Conservation (phyloP, 352 stramenopile genomes). For the Blastocystis sp. region DNA sequence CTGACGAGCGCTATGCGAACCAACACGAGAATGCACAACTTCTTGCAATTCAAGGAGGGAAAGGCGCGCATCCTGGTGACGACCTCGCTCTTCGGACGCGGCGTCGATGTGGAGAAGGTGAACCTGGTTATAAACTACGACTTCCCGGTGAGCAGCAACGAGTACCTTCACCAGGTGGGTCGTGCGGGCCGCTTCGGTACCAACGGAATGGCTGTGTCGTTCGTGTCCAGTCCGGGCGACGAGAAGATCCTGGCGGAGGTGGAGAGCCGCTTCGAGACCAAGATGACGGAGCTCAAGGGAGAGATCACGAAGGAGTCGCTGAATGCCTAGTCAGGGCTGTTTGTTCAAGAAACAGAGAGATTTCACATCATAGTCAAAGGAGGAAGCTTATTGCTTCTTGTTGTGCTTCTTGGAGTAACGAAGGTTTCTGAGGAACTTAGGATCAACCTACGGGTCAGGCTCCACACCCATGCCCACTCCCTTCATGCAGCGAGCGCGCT, state of each 20-base stretch:
- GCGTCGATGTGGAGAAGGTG: slow-evolving; percentile 99
- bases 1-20: slow-evolving; percentile 89
- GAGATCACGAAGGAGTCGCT: slow-evolving; percentile 75
- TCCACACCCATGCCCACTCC: slow-evolving; percentile 75
- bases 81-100: slow-evolving; percentile 97
- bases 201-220: slow-evolving; percentile 99
- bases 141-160: slow-evolving; percentile 93
- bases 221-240: slow-evolving; percentile 95
- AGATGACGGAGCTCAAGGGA: slow-evolving; percentile 88
- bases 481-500: slow-evolving; percentile 82
- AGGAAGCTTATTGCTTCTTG: slow-evolving; percentile 35
- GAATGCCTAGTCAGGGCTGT: slow-evolving; percentile 17
- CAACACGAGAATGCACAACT: slow-evolving; percentile 75
- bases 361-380: slow-evolving; percentile 8
- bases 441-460: slow-evolving; percentile 76
- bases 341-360: slow-evolving; percentile 30
- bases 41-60: slow-evolving; percentile 99
- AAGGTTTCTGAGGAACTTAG: slow-evolving; percentile 77
- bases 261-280: slow-evolving; percentile 96
- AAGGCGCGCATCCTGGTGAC: slow-evolving; percentile 98
- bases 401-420: slow-evolving; percentile 41
- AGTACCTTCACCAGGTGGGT: slow-evolving; percentile 95
- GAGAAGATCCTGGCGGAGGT: slow-evolving; percentile 96
- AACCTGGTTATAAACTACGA: slow-evolving; percentile 99
- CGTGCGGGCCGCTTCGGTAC: slow-evolving; percentile 97